Evolutionary conservation across 208 protist genomes (phyloP).

Genomic region (Naegleria fowleri): DNA sequence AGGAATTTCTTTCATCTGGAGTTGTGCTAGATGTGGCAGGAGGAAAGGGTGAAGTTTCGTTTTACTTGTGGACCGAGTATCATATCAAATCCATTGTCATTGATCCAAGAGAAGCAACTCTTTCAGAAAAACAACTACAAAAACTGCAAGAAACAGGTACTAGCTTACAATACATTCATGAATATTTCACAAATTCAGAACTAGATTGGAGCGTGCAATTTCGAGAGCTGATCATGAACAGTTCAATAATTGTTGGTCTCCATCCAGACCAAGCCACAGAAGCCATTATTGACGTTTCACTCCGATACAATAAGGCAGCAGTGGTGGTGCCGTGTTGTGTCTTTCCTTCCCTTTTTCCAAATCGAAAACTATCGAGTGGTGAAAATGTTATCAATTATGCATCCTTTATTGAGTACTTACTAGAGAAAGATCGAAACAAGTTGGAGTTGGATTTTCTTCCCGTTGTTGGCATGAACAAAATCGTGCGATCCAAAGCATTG

Average conservation of each 20-base stretch:
- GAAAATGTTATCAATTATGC: slow-evolving; percentile 40
- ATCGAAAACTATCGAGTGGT: slow-evolving; percentile 30
- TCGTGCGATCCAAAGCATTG: neutral
- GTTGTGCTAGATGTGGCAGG: neutral
- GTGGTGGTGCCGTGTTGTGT: slow-evolving; percentile 52
- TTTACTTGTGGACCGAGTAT: neutral
- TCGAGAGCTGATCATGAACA: neutral
- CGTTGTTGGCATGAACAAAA: neutral
- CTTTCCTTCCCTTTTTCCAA: slow-evolving; percentile 39
- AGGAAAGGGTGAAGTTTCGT: neutral
- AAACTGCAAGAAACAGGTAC: neutral
- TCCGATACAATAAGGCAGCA: slow-evolving; percentile 44
- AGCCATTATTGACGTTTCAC: slow-evolving; percentile 43
- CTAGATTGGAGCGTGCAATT: neutral
- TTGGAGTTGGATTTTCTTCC: neutral
- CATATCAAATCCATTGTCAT: neutral
- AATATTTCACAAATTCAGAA: neutral
- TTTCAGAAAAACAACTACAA: neutral
- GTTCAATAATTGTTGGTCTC: slow-evolving; percentile 43
- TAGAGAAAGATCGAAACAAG: slow-evolving; percentile 30
- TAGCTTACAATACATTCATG: neutral
- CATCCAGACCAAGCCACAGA: slow-evolving; percentile 55
- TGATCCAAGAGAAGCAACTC: neutral
- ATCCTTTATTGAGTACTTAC: slow-evolving; percentile 40
- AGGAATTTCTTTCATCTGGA: neutral